Conservation (phyloP, 1,139 yeast genomes). For the Pichiaceae sp. region DNA sequence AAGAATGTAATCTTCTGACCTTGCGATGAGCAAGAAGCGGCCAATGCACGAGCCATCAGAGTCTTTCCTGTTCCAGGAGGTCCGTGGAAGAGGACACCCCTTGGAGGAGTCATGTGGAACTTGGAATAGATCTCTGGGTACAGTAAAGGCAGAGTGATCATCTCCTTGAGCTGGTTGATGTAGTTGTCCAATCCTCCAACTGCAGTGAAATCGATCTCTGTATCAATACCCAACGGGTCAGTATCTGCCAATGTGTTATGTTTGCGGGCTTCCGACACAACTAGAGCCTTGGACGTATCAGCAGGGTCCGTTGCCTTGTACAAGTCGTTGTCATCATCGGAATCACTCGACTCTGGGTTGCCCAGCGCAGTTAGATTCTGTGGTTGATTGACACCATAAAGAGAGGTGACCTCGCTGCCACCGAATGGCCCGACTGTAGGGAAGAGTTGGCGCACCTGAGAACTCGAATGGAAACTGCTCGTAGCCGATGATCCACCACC, state of each 20-base stretch:
- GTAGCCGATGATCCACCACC: constrained; percentile 13
- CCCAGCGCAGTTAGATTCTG: constrained; percentile 25
- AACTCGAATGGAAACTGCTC: constrained; percentile 4
- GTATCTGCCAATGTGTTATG: constrained; percentile 79
- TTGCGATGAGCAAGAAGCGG: constrained; percentile 86
- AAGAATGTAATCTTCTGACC: constrained; percentile 84
- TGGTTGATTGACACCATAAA: constrained; percentile 30
- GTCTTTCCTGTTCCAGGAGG: constrained; percentile 99
- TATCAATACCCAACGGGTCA: constrained; percentile 92
- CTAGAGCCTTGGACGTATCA: constrained; percentile 12
- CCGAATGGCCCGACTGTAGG: constrained; percentile 99
- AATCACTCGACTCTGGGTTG: constrained; percentile 24
- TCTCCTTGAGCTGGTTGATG: constrained; percentile 82
- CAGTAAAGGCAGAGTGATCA: constrained; percentile 88
- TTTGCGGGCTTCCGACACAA: constrained; percentile 23
- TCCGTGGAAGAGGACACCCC: constrained; percentile 97
- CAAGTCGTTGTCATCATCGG: constrained; percentile 32
- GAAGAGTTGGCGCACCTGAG: constrained; percentile 53
- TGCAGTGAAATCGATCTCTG: constrained; percentile 80
- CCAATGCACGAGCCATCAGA: constrained; percentile 93
- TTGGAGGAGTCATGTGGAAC: constrained; percentile 90
- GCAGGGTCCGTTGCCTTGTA: constrained; percentile 23
- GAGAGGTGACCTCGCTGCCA: constrained; percentile 75
- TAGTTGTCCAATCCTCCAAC: constrained; percentile 93
- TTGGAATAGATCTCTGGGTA: constrained; percentile 92